Evolutionary conservation across 495 filamentous ascomycete species (phyloP), one percentile per base, ranked within the genome.

Genomic region (Cercophora sp.): DNA sequence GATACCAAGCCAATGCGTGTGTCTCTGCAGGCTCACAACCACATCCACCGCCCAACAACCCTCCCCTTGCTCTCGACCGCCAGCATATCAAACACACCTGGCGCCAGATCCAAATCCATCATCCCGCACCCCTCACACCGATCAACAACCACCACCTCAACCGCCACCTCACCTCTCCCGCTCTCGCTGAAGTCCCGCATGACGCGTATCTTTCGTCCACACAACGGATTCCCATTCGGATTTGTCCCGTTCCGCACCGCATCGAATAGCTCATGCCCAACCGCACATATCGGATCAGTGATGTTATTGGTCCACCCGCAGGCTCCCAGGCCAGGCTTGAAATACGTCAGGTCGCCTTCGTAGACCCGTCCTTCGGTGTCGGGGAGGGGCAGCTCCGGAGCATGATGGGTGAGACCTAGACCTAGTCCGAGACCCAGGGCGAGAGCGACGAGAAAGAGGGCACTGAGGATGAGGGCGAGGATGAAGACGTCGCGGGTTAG

Each of bases 81-180:
- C 44, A 91, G 54, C 48, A 73, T 58, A 22, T 74, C 67, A 64
- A 91, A 91, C 9, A 82, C 79, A 3, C 65, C 62, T 5, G 74
- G 65, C 10, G 77, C 84, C 16, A 88, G 73, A 71, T 91, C 87
- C 9, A 92, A 49, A 70, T 91, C 87, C 4, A 71, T 71, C 11
- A 76, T 69, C 32, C 68, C 54, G 61, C 89, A 91, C 0, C 82
- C 85, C 11, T 60, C 75, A 70, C 89, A 92, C 26, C 87, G 70
- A 72, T 93, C 89, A 11, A 89, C 86, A 0, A 94, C 82, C 34
- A 65, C 83, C 4, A 90, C 79, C 62, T 86, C 83, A 0, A 87
- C 72, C 31, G 75, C 81, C 10, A 60, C 58, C 26, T 66, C 13
- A 6, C 29, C 29, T n/a, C n/a, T 57, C 16, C 60, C 65, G 5